Base-by-base conservation (phyloP, 441 rosid species). In the Populus hybrid region DNA sequence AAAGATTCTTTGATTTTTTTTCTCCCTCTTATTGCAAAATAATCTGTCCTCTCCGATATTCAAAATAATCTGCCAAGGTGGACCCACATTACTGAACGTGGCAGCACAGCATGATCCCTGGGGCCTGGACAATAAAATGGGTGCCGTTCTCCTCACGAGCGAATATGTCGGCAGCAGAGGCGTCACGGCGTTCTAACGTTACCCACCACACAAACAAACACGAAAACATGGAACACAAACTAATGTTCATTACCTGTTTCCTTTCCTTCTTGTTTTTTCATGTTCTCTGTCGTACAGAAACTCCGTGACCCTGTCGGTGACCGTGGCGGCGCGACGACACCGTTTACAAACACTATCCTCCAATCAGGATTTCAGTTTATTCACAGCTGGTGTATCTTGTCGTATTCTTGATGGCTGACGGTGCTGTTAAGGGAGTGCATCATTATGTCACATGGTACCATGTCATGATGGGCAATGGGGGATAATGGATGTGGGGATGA, bases 121-220 rank as follows among this genome's bases (percentile, higher is more conserved):
- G 80, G 10, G 36, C 26, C 3, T 63, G 81, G 79, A 11, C 69
- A 76, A 14, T 14, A 7, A 34, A 10, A 14, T 36, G 36, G 72
- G 72, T 16, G 12, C 72, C 34, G 20, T 24, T 54, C n/a, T 72
- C 73, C n/a, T 72, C 73, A 8, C 71, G 38, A 75, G 61, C 64
- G 81, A 80, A 80, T 82, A 83, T 84, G 87, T 84, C 84, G 81
- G 88, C 80, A 74, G 32, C 80, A 79, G 85, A 64, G 76, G 80
- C 73, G 78, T 82, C 85, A 79, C 80, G 77, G 80, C 77, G 73
- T 79, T 72, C 76, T 59, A 65, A 69, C 77, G 67, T 46, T 70
- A 32, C 73, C 34, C 76, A 42, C 76, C 36, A 70, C 63, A 34
- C 35, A 11, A 54, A 63, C 30, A 26, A 30, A 21, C 40, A 46